A percentile compares a stretch with the other conserved stretches of the same genome.
phyloP scores from a whole-genome alignment of 352 stramenopile species.

The Phytophthora constricta region DNA sequence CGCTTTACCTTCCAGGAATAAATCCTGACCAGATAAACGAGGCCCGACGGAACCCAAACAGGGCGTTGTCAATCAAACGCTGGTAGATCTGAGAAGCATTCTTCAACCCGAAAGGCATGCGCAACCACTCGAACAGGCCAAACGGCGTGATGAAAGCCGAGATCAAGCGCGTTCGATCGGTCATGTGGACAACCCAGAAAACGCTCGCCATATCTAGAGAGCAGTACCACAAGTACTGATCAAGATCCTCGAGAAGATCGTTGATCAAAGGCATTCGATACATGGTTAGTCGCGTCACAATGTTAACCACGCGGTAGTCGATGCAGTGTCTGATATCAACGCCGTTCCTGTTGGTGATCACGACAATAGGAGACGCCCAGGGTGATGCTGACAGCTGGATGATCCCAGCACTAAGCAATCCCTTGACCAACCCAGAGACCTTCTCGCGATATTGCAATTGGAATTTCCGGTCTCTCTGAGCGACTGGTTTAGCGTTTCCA shows the following conservation, averaged over 20 bases:
- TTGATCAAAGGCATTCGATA: constrained; percentile 28
- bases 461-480: constrained; percentile 10
- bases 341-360: constrained; percentile 31
- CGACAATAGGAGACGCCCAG: constrained; percentile 26
- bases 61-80: constrained; percentile 31
- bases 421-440: constrained; percentile 14
- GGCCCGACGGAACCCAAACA: constrained; percentile 8
- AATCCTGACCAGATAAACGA: not conserved
- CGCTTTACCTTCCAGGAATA: constrained; percentile 10
- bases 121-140: constrained; percentile 27
- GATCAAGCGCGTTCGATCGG: constrained; percentile 12
- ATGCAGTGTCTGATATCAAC: constrained; percentile 30
- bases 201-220: constrained; percentile 28
- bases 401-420: constrained; percentile 12
- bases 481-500: constrained; percentile 2
- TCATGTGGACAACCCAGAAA: constrained; percentile 35
- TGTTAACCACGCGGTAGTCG: constrained; percentile 22
- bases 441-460: constrained; percentile 17
- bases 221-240: constrained; percentile 27
- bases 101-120: constrained; percentile 32
- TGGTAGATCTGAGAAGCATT: constrained; percentile 40
- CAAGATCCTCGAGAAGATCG: constrained; percentile 25
- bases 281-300: constrained; percentile 20
- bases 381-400: constrained; percentile 17
- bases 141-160: constrained; percentile 34